Evolutionary conservation across 2,329 filamentous ascomycete species (phyloP).

Genomic region (Botrytis medusae): DNA sequence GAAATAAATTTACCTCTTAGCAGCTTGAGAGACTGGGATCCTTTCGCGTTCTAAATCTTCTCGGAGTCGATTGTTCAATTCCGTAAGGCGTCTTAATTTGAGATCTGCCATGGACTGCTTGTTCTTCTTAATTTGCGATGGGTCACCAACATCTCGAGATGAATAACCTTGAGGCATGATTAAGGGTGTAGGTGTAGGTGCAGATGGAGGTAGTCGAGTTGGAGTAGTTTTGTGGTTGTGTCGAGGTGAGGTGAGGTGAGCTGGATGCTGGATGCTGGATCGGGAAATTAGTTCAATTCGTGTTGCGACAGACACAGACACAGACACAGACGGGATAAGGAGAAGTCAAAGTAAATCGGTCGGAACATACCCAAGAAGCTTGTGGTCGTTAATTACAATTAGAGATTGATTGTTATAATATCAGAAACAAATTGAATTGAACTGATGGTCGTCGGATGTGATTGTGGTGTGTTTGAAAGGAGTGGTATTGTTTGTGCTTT

Average conservation of each 20-base stretch:
- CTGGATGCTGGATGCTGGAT: not conserved
- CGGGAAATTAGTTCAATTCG: slow-evolving; percentile 16
- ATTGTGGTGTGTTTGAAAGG: not conserved
- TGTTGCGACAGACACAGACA: slow-evolving; percentile 11
- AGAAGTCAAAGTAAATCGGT: slow-evolving; percentile 5
- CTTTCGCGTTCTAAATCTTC: slow-evolving; percentile 94
- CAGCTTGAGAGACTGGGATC: slow-evolving; percentile 92
- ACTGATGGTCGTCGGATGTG: not conserved
- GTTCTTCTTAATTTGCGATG: slow-evolving; percentile 78
- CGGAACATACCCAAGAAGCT: slow-evolving; percentile 5
- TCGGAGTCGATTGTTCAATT: slow-evolving; percentile 92
- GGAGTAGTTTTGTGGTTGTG: not conserved
- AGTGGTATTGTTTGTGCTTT: slow-evolving; percentile 9
- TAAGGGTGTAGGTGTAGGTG: slow-evolving; percentile 11
- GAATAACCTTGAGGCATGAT: slow-evolving; percentile 64
- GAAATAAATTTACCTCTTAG: slow-evolving; percentile 68
- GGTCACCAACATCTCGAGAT: slow-evolving; percentile 65
- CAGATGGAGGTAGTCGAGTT: not conserved
- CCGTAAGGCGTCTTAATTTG: slow-evolving; percentile 92
- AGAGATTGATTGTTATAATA: not conserved
- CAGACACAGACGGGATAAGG: slow-evolving; percentile 3
- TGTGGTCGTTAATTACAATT: slow-evolving; percentile 8
- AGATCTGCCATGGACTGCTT: slow-evolving; percentile 99
- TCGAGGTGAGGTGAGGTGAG: not conserved
- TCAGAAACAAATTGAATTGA: not conserved